A percentile compares a stretch with the other conserved stretches of the same genome.
These are phyloP conservation scores for Aspergillus carlsbadensis DNA, from an alignment of 495 filamentous ascomycete species.

Conservation along the genomic window DNA sequence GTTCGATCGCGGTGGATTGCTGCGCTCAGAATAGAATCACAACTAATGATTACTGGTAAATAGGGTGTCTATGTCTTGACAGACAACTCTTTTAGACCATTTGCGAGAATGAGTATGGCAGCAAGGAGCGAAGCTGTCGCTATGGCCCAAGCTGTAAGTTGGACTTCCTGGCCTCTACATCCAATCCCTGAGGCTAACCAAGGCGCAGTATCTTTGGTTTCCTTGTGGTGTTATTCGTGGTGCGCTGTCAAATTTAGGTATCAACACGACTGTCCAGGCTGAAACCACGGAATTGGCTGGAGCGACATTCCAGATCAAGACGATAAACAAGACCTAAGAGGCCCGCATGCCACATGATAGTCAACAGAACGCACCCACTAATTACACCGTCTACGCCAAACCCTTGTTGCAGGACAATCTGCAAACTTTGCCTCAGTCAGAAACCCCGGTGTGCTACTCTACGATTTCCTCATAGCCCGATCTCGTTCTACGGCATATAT, in stretches of 20 bases:
- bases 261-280: constrained; percentile 85
- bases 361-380: too few relatives aligned
- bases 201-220: constrained; percentile 81
- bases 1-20: neutral
- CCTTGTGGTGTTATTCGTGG: constrained; percentile 90
- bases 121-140: constrained; percentile 66
- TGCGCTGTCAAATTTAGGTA: constrained; percentile 83
- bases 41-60: neutral
- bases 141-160: constrained; percentile 77
- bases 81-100: constrained; percentile 87
- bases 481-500: neutral
- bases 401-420: too few relatives aligned
- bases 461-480: too few relatives aligned
- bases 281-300: constrained; percentile 81
- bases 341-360: neutral
- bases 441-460: too few relatives aligned
- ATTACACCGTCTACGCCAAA: too few relatives aligned
- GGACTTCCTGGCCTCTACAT: neutral
- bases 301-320: constrained; percentile 97
- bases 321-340: constrained; percentile 56
- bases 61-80: constrained; percentile 95
- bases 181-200: constrained; percentile 15
- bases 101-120: constrained; percentile 82
- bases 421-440: too few relatives aligned
- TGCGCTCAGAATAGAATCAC: neutral